Evolutionary conservation across 192 early-diverging fungal species (phyloP).

Genomic region (Backusella liffmaniae): DNA sequence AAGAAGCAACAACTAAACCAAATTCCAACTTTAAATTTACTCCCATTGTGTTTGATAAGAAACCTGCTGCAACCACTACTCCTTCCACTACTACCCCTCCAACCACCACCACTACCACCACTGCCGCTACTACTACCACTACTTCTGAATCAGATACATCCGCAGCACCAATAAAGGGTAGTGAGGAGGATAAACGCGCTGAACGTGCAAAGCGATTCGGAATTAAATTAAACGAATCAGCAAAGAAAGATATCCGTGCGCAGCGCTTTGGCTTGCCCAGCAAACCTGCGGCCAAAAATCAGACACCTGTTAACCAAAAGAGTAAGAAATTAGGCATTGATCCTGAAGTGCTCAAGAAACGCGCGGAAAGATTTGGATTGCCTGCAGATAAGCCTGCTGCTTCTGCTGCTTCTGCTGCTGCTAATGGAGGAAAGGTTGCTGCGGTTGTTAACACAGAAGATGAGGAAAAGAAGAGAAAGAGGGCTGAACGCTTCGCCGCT

Average conservation of each 20-base stretch:
- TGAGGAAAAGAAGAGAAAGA: constrained; percentile 68
- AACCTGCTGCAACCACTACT: constrained; percentile 7
- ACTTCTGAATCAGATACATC: background rate
- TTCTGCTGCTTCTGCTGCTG: background rate
- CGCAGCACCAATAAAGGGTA: constrained; percentile 10
- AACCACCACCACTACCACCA: background rate
- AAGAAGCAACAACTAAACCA: constrained; percentile 22
- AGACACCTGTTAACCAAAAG: background rate
- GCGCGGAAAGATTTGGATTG: constrained; percentile 53
- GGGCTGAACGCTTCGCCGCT: constrained; percentile 51
- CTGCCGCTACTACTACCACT: background rate
- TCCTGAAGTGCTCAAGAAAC: constrained; percentile 50
- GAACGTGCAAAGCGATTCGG: constrained; percentile 48
- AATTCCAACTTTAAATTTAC: constrained; percentile 40
- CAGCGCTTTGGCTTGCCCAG: constrained; percentile 49
- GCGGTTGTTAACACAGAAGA: constrained; percentile 38
- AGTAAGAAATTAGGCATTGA: constrained; percentile 28
- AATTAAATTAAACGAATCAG: constrained; percentile 43
- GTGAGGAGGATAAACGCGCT: constrained; percentile 22
- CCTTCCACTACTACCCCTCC: background rate
- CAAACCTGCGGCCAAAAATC: constrained; percentile 16
- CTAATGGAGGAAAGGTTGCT: background rate
- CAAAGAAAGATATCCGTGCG: constrained; percentile 51
- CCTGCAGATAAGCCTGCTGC: constrained; percentile 29
- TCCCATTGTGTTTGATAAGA: constrained; percentile 37